These are phyloP conservation scores for Scorias spongiosa DNA, from an alignment of 2,329 filamentous ascomycete species.

Conservation along the genomic window DNA sequence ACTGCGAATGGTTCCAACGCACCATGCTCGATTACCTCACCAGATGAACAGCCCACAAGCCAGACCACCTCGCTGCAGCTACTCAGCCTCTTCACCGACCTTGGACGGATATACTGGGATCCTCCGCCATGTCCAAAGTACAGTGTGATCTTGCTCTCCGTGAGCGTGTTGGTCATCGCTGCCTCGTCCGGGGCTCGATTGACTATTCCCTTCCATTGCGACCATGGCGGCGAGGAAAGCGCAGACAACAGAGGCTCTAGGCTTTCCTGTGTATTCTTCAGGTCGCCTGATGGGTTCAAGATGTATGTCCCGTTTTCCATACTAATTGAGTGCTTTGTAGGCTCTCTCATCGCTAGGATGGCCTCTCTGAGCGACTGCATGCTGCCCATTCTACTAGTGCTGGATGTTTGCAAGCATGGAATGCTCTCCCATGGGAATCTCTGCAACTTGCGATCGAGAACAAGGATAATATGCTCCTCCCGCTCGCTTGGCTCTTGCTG, in stretches of 20 bases:
- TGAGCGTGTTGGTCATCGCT: conserved; percentile 57
- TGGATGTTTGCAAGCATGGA: conserved; percentile 62
- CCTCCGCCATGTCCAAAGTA: conserved; percentile 97
- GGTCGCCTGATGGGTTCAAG: conserved; percentile 75
- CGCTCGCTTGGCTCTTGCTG: conserved; percentile 18
- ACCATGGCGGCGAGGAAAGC: conserved; percentile 14
- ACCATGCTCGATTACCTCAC: conserved; percentile 62
- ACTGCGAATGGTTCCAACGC: conserved; percentile 86
- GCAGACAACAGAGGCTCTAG: conserved; percentile 52
- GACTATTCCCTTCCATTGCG: conserved; percentile 51
- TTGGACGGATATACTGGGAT: conserved; percentile 79
- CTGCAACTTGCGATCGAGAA: conserved; percentile 83
- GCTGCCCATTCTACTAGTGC: conserved; percentile 79
- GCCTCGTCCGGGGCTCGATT: conserved; percentile 56
- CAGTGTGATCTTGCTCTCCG: conserved; percentile 55
- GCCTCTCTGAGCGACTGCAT: conserved; percentile 67
- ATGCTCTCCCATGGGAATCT: conserved; percentile 92
- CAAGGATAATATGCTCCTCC: conserved; percentile 61
- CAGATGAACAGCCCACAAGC: conserved; percentile 89
- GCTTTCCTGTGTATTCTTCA: conserved; percentile 61
- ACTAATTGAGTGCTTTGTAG: conserved; percentile 29
- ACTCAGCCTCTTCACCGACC: conserved; percentile 59
- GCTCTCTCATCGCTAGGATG: conserved; percentile 33
- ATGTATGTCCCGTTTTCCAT: conserved; percentile 54
- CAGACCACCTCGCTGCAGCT: conserved; percentile 40